phyloP scores from a whole-genome alignment of 1,284 basidiomycete species.

The Meira miltonrushii region DNA sequence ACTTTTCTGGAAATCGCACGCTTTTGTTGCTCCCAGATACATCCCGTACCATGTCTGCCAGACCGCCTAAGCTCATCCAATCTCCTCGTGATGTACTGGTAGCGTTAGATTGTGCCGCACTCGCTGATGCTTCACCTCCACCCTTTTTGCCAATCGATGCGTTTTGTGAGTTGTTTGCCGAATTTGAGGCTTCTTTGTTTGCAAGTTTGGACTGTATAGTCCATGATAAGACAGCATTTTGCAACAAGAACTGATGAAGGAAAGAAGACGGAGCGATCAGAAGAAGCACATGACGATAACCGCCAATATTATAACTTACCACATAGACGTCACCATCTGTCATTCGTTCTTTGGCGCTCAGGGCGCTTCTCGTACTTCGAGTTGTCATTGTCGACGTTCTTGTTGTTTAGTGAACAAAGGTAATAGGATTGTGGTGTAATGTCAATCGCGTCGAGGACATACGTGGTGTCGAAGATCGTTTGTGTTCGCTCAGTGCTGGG shows the following conservation, averaged over 20 bases:
- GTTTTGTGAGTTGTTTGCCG: neutral
- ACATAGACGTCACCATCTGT: constrained; percentile 50
- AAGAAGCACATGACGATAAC: neutral
- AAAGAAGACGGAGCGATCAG: constrained; percentile 6
- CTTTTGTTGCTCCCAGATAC: constrained; percentile 27
- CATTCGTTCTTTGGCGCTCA: constrained; percentile 18
- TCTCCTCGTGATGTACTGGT: constrained; percentile 17
- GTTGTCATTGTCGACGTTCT: constrained; percentile 26
- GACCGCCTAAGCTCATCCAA: constrained; percentile 37
- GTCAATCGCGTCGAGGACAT: no score
- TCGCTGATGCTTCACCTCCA: constrained; percentile 10
- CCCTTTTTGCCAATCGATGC: constrained; percentile 12
- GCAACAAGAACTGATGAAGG: constrained; percentile 42
- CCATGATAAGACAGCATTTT: constrained; percentile 31
- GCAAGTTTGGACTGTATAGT: constrained; percentile 17
- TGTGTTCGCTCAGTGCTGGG: no score
- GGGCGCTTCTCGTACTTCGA: constrained; percentile 22
- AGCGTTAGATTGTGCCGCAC: neutral
- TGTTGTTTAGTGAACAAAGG: neutral
- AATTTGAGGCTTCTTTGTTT: neutral
- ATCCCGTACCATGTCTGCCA: constrained; percentile 39
- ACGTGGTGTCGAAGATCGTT: no score
- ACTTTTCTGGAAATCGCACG: constrained; percentile 47
- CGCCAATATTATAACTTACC: constrained; percentile 7
- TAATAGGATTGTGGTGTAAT: no score